phyloP scores from a whole-genome alignment of 106 monocot genomes.

The Dendrobium chrysotoxum region DNA sequence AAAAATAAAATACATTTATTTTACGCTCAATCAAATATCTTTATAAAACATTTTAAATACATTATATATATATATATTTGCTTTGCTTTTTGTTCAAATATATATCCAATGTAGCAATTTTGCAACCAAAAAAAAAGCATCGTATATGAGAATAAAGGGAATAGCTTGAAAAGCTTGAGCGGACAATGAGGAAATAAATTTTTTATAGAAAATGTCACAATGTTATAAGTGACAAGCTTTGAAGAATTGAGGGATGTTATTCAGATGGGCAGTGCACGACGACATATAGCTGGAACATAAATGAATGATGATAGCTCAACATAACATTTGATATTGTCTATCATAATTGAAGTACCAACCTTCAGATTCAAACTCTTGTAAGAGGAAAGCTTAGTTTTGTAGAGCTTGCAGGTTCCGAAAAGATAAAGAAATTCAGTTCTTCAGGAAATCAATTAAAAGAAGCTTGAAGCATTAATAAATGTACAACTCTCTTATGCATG shows the following conservation, averaged over 20 bases:
- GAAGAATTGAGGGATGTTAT: slow-evolving; percentile 70
- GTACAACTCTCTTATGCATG: slow-evolving; percentile 80
- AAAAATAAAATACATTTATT: too few species aligned
- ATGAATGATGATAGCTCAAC: slow-evolving; percentile 98
- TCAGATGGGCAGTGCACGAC: slow-evolving; percentile 60
- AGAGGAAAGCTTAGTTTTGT: slow-evolving; percentile 99
- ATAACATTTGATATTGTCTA: slow-evolving; percentile 88
- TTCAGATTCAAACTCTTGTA: slow-evolving; percentile 79
- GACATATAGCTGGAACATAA: slow-evolving; percentile 78
- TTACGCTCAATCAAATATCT: too few species aligned
- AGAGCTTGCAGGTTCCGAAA: slow-evolving; percentile 95
- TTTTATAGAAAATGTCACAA: slow-evolving; percentile 74
- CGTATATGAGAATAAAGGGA: too few species aligned
- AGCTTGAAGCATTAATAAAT: slow-evolving; percentile 95
- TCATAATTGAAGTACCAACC: slow-evolving; percentile 88
- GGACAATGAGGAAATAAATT: slow-evolving; percentile 65
- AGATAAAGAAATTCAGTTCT: slow-evolving; percentile 87
- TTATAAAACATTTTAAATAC: too few species aligned
- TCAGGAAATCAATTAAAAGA: slow-evolving; percentile 87
- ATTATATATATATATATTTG: too few species aligned
- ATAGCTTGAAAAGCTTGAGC: too few species aligned
- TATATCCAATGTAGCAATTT: too few species aligned
- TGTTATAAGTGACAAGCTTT: slow-evolving; percentile 50
- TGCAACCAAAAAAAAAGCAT: too few species aligned
- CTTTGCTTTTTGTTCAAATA: too few species aligned